These are phyloP conservation scores for Aspergillus nanangensis DNA, from an alignment of 495 filamentous ascomycete genomes.

Conservation along the genomic window DNA sequence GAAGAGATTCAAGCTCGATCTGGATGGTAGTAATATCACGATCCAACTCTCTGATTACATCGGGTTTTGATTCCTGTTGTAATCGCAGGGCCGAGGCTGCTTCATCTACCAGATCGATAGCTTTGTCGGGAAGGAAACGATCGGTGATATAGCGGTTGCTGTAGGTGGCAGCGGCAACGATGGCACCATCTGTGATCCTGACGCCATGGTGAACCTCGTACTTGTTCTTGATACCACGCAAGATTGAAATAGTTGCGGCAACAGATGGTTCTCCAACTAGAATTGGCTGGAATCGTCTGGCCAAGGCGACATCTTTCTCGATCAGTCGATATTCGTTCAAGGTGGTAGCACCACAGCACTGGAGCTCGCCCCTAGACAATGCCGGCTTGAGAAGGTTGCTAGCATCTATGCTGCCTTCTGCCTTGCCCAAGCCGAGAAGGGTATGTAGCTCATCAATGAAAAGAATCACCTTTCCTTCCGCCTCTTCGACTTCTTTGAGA, in stretches of 20 bases:
- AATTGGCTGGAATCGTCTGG: conserved; percentile 91
- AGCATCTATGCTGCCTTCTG: conserved; percentile 93
- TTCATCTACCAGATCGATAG: conserved; percentile 95
- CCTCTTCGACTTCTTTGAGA: conserved; percentile 83
- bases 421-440: conserved; percentile 86
- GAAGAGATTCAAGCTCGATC: conserved; percentile 91
- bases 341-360: conserved; percentile 94
- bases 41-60: conserved; percentile 85
- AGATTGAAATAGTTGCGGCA: conserved; percentile 89
- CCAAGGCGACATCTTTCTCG: conserved; percentile 93
- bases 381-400: conserved; percentile 96
- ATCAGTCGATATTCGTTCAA: conserved; percentile 87
- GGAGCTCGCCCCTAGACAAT: conserved; percentile 82
- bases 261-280: conserved; percentile 84
- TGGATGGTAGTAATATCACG: conserved; percentile 95
- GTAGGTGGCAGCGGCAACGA: conserved; percentile 87
- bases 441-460: conserved; percentile 97
- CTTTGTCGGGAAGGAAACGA: conserved; percentile 92
- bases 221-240: conserved; percentile 92
- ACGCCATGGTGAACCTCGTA: conserved; percentile 96
- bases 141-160: conserved; percentile 96
- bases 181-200: conserved; percentile 84
- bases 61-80: conserved; percentile 96
- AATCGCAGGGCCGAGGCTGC: conserved; percentile 84
- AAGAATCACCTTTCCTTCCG: conserved; percentile 82